phyloP scores from a whole-genome alignment of 805 yeast species.

The Tetrapisispora iriomotensis region DNA sequence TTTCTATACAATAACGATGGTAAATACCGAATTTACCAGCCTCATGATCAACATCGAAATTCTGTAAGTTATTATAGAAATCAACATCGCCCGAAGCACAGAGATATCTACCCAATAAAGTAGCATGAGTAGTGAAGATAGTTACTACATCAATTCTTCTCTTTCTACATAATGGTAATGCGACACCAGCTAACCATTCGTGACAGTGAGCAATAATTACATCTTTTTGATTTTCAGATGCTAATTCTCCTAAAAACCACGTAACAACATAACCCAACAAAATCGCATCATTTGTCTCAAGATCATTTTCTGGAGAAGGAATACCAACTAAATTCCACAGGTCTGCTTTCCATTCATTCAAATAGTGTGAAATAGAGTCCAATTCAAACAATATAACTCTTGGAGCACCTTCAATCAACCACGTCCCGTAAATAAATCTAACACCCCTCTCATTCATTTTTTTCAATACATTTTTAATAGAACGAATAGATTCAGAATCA shows the following conservation, averaged over 20 bases:
- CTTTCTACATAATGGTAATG: constrained; percentile 83
- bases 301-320: constrained; percentile 84
- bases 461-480: constrained; percentile 43
- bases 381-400: constrained; percentile 81
- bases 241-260: constrained; percentile 93
- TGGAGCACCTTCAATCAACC: constrained; percentile 98
- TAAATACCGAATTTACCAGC: constrained; percentile 97
- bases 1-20: constrained; percentile 92
- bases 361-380: constrained; percentile 54
- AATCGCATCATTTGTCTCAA: constrained; percentile 86
- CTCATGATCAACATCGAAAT: constrained; percentile 92
- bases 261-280: constrained; percentile 87
- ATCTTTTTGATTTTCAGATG: constrained; percentile 66
- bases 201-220: constrained; percentile 93
- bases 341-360: constrained; percentile 92
- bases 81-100: constrained; percentile 97
- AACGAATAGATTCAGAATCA: constrained; percentile 17
- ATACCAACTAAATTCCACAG: constrained; percentile 86
- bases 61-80: constrained; percentile 81
- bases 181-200: constrained; percentile 98
- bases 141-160: constrained; percentile 90
- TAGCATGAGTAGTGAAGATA: constrained; percentile 95
- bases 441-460: constrained; percentile 79
- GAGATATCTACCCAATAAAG: constrained; percentile 83
- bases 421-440: constrained; percentile 76